A percentile compares a stretch with the other conserved stretches of the same genome.
Conservation (phyloP, 2,329 filamentous ascomycete species). For the Aspergillus hiratsukae region DNA sequence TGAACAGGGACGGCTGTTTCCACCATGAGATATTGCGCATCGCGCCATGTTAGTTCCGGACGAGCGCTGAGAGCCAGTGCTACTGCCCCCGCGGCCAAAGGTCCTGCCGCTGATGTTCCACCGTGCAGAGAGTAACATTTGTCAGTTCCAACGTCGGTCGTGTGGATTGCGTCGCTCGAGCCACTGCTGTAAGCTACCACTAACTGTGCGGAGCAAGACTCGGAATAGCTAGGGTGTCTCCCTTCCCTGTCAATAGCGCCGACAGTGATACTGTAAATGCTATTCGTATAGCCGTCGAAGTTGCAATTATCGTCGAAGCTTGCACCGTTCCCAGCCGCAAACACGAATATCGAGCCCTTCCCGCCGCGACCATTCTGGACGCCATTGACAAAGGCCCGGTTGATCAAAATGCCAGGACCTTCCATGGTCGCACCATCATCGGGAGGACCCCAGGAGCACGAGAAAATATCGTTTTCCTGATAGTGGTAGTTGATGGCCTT, state of each 20-base stretch:
- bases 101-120: conserved; percentile 91
- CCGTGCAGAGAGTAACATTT: conserved; percentile 78
- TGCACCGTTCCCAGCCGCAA: conserved; percentile 93
- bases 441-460: conserved; percentile 95
- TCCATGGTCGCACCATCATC: conserved; percentile 96
- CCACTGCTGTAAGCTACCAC: conserved; percentile 97
- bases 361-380: conserved; percentile 81
- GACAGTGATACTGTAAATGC: conserved; percentile 97
- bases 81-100: conserved; percentile 85
- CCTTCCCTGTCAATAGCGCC: conserved; percentile 86
- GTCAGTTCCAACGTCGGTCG: conserved; percentile 85
- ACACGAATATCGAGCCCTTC: conserved; percentile 88
- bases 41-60: conserved; percentile 86
- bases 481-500: conserved; percentile 87
- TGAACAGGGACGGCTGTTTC: conserved; percentile 79
- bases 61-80: conserved; percentile 80
- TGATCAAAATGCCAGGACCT: conserved; percentile 81
- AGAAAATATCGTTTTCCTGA: conserved; percentile 93
- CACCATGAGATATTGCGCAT: conserved; percentile 87
- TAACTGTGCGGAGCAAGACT: conserved; percentile 90
- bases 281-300: conserved; percentile 98
- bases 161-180: conserved; percentile 83
- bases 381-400: conserved; percentile 84
- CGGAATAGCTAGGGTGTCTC: conserved; percentile 90
- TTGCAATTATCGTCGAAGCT: conserved; percentile 91